Base-by-base conservation (phyloP, 148 eudicot genomes). In the Rhododendron ferrugineum region DNA sequence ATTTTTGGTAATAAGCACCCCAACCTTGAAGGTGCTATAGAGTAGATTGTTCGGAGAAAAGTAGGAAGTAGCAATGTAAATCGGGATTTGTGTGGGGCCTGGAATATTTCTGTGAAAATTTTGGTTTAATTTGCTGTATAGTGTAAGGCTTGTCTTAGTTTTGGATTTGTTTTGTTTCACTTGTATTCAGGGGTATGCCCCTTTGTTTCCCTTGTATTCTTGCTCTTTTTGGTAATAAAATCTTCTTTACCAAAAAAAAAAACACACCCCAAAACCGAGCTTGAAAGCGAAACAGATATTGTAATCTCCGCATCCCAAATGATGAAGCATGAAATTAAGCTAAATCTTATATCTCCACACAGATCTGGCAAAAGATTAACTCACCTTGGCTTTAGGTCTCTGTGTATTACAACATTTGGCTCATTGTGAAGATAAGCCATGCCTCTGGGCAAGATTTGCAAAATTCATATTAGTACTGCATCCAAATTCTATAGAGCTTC, bases 401-500 rank as follows among this genome's bases (percentile, higher is more conserved):
- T 89, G 88, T 96, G 99, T 85, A 96, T 92, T 28, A 96, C 83
- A 62, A 96, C 99, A 89, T 96, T 95, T 82, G 99, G 99, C 86
- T 96, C 99, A 87, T 91, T 96, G 87, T 96, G 99, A 88, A 96
- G 98, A 92, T 93, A 96, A 75, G 97, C 95, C 96, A 96, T 94
- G 90, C 99, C 99, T 86, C 99, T 95, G 92, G 28, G 47, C 42
- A 89, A 87, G 89, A 64, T 84, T 81, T 44, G 73, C 58, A 36
- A 49, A 78, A 11, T 72, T 42, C 46, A 79, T 64, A 56, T 89
- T 74, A 90, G 87, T 87, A 89, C 23, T 37, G 37, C 50, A 88
- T 74, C 26, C 40, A 64, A 72, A 64, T 85, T 40, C 54, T 16
- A 26, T 1, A 37, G 50, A 44, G 84, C 79, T 50, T 66, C 86